Conservation (phyloP, 345 rosid species). For the Cochlearia excelsa region DNA sequence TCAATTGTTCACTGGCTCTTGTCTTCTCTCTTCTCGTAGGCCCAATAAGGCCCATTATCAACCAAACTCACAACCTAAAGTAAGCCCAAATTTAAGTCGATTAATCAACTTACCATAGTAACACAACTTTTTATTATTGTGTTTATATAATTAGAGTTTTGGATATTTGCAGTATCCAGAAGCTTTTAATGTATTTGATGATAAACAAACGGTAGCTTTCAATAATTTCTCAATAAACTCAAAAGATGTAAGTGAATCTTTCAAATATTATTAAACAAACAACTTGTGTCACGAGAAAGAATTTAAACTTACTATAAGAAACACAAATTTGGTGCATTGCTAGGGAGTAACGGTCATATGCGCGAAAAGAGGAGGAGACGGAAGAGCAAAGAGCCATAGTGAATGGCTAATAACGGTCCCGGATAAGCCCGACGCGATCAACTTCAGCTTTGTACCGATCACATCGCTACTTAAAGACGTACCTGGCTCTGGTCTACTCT, state of each 20-base stretch:
- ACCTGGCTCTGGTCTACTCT: constrained; percentile 78
- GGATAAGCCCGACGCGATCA: constrained; percentile 65
- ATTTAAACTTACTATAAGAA: not conserved
- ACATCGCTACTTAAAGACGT: constrained; percentile 75
- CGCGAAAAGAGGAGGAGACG: constrained; percentile 73
- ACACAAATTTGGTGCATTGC: not conserved
- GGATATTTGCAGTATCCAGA: constrained; percentile 51
- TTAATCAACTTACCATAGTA: no score
- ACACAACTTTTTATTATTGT: no score
- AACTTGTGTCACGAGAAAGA: not conserved
- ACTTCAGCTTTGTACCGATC: constrained; percentile 76
- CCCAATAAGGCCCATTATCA: constrained; percentile 28
- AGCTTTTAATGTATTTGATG: constrained; percentile 78
- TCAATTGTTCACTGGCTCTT: constrained; percentile 70
- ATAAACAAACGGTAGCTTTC: constrained; percentile 41
- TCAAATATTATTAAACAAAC: not conserved
- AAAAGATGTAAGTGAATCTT: constrained; percentile 70
- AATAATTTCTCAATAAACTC: constrained; percentile 43
- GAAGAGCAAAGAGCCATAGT: constrained; percentile 50
- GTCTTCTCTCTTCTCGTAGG: constrained; percentile 50
- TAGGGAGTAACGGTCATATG: constrained; percentile 80
- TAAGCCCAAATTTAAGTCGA: not conserved
- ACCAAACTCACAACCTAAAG: constrained; percentile 47
- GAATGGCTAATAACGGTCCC: constrained; percentile 92
- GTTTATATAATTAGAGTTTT: not conserved